Base-by-base conservation (phyloP, 2,329 filamentous ascomycete genomes). In the Allantophomopsis cytisporea region DNA sequence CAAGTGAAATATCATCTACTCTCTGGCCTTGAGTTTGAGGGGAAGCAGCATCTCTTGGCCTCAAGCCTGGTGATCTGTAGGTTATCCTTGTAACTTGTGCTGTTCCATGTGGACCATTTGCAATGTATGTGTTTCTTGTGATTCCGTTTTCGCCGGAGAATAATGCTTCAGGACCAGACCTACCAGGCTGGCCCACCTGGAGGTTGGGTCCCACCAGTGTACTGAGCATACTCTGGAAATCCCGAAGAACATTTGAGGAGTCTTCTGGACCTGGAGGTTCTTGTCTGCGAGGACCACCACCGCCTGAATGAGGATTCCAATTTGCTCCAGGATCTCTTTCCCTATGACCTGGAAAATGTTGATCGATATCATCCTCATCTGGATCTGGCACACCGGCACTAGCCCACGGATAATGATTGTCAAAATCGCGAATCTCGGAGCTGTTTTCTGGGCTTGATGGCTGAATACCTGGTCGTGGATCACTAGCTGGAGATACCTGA, bases 301-400 rank as follows among this genome's bases (percentile, higher is more conserved):
- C 7, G 11, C 23, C 23, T 8, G 23, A 3, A 8, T 3, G 23
- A 28, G 7, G 23, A 8, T 3, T 28, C 23, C 23, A 28, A 8
- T 28, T 28, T 28, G 23, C 3, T 28, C 11, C 23, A 8, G 11
- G 3, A 28, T 28, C 8, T 28, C 23, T 28, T 28, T 28, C 23
- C 11, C 23, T 28, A 28, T 28, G 23, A 28, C 10, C 10, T 28
- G 46, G 46, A 30, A 55, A 39, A 43, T 52, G 50, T 36, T 76
- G 66, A 17, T 75, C 69, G 43, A 77, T 71, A 48, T 77, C 69
- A 18, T 60, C 68, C 47, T 76, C 72, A 12, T 74, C 73, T 1
- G 71, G 71, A 42, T 78, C 74, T 2, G 71, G 72, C 42, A 69
- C 63, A 38, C 61, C 54, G 36, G 48, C 41, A 34, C 40, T 37